These are phyloP conservation scores for Actinomortierella ambigua DNA, from an alignment of 371 early-diverging fungal species.

Conservation along the genomic window DNA sequence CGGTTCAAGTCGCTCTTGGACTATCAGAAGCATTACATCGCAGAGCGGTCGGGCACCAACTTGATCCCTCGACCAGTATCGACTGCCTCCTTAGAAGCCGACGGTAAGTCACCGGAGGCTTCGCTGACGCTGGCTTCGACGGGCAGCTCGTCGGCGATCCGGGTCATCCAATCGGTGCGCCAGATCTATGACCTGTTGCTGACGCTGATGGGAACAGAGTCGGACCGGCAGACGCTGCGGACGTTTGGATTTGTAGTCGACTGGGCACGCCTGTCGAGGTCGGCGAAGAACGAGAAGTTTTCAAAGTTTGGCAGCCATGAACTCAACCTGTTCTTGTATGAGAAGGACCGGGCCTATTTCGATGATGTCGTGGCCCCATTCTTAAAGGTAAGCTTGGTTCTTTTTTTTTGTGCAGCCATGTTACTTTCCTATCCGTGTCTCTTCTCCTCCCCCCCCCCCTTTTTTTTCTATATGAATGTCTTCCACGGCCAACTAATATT, in stretches of 20 bases:
- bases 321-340: conserved; percentile 61
- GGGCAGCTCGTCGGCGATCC: conserved; percentile 30
- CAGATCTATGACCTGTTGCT: conserved; percentile 37
- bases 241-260: conserved; percentile 35
- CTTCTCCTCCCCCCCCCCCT: no score
- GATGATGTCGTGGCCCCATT: conserved; percentile 48
- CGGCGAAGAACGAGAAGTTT: conserved; percentile 49
- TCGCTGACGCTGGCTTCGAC: conserved; percentile 21
- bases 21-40: conserved; percentile 26
- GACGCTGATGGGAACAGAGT: conserved; percentile 13
- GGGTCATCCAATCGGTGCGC: conserved; percentile 32
- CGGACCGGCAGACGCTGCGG: conserved; percentile 16
- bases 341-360: conserved; percentile 55
- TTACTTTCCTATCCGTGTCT: no score
- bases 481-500: no score
- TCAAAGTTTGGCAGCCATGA: conserved; percentile 57
- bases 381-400: conserved; percentile 48
- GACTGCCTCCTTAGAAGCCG: background rate
- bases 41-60: conserved; percentile 23
- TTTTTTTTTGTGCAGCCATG: no score
- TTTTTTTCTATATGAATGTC: background rate
- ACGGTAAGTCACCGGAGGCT: background rate
- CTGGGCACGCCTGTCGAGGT: conserved; percentile 24
- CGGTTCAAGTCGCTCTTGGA: conserved; percentile 27
- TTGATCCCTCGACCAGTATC: conserved; percentile 1